phyloP scores from a whole-genome alignment of 345 rosid species.

The Jatropha curcas region DNA sequence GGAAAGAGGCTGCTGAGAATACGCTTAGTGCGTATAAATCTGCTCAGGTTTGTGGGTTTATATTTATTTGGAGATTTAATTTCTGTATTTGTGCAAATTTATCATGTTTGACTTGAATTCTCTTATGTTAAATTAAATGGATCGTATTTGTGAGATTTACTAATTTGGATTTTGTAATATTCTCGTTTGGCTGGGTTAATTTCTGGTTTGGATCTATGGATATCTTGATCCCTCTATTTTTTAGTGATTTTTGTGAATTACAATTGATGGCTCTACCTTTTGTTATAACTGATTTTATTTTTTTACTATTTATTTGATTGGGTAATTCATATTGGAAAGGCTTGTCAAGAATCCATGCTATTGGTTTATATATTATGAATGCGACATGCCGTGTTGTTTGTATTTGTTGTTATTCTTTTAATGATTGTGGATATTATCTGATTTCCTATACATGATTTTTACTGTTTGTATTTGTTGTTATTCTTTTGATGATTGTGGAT shows the following conservation, averaged over 20 bases:
- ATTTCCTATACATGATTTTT: neutral
- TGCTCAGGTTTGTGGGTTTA: conserved; percentile 17
- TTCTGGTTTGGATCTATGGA: neutral
- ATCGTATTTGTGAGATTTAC: neutral
- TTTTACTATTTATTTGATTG: neutral
- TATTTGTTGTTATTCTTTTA: neutral
- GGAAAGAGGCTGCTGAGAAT: conserved; percentile 38
- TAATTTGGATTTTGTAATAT: neutral
- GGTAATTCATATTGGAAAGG: neutral
- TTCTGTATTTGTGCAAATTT: neutral
- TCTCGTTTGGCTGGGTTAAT: neutral
- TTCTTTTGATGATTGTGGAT: neutral
- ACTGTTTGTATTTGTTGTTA: neutral
- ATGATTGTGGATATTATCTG: neutral
- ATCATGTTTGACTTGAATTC: neutral
- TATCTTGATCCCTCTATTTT: too few species aligned
- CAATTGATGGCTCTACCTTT: neutral
- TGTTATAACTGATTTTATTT: neutral
- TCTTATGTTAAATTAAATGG: neutral
- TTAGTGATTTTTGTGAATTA: neutral
- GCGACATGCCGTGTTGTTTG: neutral
- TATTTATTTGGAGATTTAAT: neutral
- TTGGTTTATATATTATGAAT: neutral
- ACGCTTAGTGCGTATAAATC: conserved; percentile 37
- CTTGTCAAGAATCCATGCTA: neutral